Base-by-base conservation (phyloP, 2,329 filamentous ascomycete species). In the Nemania sp. region DNA sequence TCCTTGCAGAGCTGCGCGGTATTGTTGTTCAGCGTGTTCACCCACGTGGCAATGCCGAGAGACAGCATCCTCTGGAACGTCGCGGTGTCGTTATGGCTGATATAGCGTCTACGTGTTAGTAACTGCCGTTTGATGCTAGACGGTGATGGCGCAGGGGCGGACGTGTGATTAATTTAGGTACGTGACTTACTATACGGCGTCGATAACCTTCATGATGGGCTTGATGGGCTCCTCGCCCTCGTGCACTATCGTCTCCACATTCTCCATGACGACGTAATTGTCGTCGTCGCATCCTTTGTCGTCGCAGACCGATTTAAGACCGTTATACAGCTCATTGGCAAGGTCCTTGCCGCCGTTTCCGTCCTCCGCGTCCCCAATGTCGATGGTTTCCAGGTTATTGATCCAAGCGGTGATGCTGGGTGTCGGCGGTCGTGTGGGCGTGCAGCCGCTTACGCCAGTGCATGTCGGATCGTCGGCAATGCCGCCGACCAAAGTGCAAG, bases 341-440 rank as follows among this genome's bases (percentile, higher is more conserved):
- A 52, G 41, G 22, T 45, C 40, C 17, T 20, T 39, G 12, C 49
- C 49, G 30, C 23, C 23, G n/a, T 52, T 52, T 39, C 9, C 23
- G 31, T 52, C 41, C 9, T 45, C 49, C 8, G 49, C 49, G 19
- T 52, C 28, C 6, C 49, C 49, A 19, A 52, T 52, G 15, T 45
- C 31, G 30, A 52, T 41, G 7, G 42, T 46, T 12, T 30, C 40
- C 11, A 52, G 33, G 24, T 52, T 52, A n/a, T 20, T 42, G 6
- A 52, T 42, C 40, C 40, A 52, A 3, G 49, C 49, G 7, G 49
- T 34, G 12, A 52, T 46, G 5, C n/a, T 45, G 6, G 49, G 40
- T 3, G 22, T 40, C 5, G 47, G 47, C 15, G 36, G n/a, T 20
- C 39, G 15, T 26, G 49, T 52, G n/a, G 49, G 49, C 5, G 49